These are phyloP conservation scores for Globisporangium heterothallicum DNA, from an alignment of 352 stramenopile genomes.

Conservation along the genomic window DNA sequence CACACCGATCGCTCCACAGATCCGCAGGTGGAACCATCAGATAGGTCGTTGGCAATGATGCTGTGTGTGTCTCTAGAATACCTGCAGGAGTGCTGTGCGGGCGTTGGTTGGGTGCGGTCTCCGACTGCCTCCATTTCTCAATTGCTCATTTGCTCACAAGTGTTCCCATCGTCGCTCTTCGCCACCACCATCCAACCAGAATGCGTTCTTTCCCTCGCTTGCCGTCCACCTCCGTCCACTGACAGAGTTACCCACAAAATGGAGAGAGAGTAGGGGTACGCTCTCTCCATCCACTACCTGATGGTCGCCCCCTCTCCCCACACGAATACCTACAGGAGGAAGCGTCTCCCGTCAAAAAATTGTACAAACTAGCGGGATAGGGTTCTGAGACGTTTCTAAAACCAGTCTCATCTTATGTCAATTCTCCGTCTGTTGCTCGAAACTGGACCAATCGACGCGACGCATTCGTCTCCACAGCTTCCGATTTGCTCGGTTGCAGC, in stretches of 20 bases:
- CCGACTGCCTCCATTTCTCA: too few species aligned
- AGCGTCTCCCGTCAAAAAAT: conserved; percentile 1
- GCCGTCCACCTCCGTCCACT: neutral
- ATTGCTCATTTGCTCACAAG: too few species aligned
- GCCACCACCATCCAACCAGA: too few species aligned
- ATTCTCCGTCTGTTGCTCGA: neutral
- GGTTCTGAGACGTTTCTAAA: neutral
- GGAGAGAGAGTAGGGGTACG: neutral
- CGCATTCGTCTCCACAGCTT: neutral
- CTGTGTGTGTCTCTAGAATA: too few species aligned
- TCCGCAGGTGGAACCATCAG: too few species aligned
- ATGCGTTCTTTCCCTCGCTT: too few species aligned
- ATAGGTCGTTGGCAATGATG: too few species aligned
- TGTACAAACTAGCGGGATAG: neutral
- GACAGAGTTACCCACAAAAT: neutral
- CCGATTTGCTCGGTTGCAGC: neutral
- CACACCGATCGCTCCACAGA: too few species aligned
- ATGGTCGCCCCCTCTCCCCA: neutral
- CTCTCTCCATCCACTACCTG: neutral
- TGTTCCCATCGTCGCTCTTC: too few species aligned
- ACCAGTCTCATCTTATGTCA: neutral
- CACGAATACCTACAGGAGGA: neutral
- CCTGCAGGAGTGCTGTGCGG: too few species aligned
- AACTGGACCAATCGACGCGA: too few species aligned
- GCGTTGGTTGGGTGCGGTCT: too few species aligned